Percentiles rank a stretch among this genome's conserved stretches.
phyloP scores from a whole-genome alignment of 192 early-diverging fungal genomes.

The Chytriomyces sp. region DNA sequence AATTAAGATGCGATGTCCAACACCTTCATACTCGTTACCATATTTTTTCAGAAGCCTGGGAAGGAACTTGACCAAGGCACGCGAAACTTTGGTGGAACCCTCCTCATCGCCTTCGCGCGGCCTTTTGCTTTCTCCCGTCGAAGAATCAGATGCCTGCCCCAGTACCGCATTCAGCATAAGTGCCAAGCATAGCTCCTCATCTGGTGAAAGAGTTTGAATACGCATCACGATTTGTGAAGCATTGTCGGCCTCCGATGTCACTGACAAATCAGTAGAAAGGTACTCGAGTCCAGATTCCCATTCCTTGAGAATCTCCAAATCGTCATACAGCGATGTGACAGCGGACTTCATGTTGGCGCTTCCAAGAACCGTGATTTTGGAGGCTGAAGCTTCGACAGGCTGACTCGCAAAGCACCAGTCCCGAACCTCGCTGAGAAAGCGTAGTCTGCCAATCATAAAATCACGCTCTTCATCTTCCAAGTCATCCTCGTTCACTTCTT shows the following conservation, averaged over 20 bases:
- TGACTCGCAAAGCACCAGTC: constrained; percentile 25
- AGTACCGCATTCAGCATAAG: constrained; percentile 39
- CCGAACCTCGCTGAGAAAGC: not conserved
- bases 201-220: constrained; percentile 29
- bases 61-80: constrained; percentile 33
- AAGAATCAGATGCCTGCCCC: not conserved
- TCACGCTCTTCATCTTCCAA: constrained; percentile 24
- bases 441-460: not conserved
- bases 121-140: not conserved
- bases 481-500: constrained; percentile 23
- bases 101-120: not conserved
- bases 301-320: constrained; percentile 34
- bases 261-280: constrained; percentile 33
- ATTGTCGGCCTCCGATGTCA: not conserved
- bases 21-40: constrained; percentile 34
- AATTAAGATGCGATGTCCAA: constrained; percentile 21
- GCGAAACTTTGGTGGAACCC: constrained; percentile 14
- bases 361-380: constrained; percentile 14
- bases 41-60: constrained; percentile 47
- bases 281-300: constrained; percentile 48
- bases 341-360: constrained; percentile 34
- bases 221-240: not conserved
- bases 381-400: constrained; percentile 13
- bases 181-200: constrained; percentile 43
- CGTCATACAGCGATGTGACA: constrained; percentile 31